Evolutionary conservation across 2,329 filamentous ascomycete species (phyloP).

Genomic region (Aspergillus caelatus): DNA sequence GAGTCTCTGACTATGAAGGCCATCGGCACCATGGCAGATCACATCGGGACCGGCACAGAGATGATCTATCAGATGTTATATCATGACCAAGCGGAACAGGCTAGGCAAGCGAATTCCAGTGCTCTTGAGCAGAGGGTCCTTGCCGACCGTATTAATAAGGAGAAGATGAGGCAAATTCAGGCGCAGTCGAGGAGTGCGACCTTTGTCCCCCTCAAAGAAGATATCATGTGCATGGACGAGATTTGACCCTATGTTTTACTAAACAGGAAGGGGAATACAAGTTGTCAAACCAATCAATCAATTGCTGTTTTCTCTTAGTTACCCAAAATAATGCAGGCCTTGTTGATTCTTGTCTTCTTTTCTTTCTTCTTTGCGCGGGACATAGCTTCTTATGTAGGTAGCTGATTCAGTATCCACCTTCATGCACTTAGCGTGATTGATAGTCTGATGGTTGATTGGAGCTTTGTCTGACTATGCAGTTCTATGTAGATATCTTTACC

Average conservation of each 20-base stretch:
- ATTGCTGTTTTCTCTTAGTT: neutral
- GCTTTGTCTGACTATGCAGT: neutral
- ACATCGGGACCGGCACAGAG: slow-evolving; percentile 37
- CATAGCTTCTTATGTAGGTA: neutral
- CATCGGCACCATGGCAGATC: slow-evolving; percentile 30
- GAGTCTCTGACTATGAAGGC: slow-evolving; percentile 33
- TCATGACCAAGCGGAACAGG: slow-evolving; percentile 28
- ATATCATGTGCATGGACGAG: slow-evolving; percentile 37
- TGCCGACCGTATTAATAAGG: slow-evolving; percentile 21
- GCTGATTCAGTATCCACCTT: neutral
- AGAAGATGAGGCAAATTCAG: slow-evolving; percentile 30
- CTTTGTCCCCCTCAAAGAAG: slow-evolving; percentile 34
- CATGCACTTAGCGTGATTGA: neutral
- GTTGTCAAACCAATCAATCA: neutral
- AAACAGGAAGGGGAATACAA: neutral
- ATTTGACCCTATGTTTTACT: slow-evolving; percentile 13
- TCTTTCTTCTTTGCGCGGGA: neutral
- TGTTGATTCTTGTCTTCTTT: neutral
- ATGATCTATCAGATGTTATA: slow-evolving; percentile 37
- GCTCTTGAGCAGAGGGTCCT: slow-evolving; percentile 25
- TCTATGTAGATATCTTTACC: neutral
- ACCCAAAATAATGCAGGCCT: neutral
- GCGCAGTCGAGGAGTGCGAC: slow-evolving; percentile 26
- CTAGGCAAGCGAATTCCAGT: slow-evolving; percentile 28
- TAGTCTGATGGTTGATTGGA: neutral